Evolutionary conservation across 345 rosid genomes (phyloP).

Genomic region (Arabidopsis suecica): DNA sequence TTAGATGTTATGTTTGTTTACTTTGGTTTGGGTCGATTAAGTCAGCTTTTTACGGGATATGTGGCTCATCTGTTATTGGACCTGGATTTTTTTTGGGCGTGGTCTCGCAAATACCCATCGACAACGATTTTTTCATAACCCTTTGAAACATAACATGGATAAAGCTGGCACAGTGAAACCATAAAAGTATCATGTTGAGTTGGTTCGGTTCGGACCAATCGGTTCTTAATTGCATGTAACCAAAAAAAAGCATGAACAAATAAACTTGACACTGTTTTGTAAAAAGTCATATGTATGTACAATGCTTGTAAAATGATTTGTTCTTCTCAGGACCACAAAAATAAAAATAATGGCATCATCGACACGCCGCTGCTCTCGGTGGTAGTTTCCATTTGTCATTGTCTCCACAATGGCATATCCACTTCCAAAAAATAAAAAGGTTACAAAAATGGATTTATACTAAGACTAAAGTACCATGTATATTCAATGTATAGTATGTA

Average conservation of each 20-base stretch:
- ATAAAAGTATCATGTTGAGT: neutral
- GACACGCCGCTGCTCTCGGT: neutral
- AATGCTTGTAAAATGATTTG: neutral
- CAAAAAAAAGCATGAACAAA: neutral
- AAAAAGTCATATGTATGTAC: neutral
- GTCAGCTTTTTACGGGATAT: too few species aligned
- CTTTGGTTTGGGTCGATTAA: too few species aligned
- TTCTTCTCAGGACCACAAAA: neutral
- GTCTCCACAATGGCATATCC: neutral
- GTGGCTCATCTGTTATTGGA: too few species aligned
- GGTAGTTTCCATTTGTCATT: neutral
- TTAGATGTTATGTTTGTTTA: too few species aligned
- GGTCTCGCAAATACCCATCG: too few species aligned
- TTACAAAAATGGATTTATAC: neutral
- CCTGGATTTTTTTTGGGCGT: too few species aligned
- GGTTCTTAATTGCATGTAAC: neutral
- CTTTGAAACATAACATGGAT: too few species aligned
- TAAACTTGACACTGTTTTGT: neutral
- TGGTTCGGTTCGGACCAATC: neutral
- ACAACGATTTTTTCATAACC: too few species aligned
- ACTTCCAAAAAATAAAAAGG: neutral
- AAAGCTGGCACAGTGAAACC: neutral
- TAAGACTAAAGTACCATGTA: neutral
- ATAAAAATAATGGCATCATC: neutral
- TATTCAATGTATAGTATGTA: too few species aligned